phyloP scores from a whole-genome alignment of 805 yeast genomes.

The Deakozyma indianensis region DNA sequence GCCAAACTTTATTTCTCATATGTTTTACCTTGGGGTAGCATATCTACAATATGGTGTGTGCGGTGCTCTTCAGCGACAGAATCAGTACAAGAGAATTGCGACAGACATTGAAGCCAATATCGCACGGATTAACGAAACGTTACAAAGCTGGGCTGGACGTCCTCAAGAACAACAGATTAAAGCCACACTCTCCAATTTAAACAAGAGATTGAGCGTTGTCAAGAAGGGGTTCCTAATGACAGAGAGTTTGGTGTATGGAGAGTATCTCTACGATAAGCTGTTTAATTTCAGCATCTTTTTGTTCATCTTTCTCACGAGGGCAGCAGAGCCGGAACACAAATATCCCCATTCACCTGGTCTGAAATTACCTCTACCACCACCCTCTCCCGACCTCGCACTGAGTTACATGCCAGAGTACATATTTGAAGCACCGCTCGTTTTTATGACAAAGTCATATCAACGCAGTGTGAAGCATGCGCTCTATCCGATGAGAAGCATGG shows the following conservation, averaged over 20 bases:
- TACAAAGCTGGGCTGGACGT: constrained; percentile 16
- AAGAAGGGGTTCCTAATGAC: background rate
- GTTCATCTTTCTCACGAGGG: constrained; percentile 52
- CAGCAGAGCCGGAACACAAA: constrained; percentile 56
- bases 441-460: constrained; percentile 15
- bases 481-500: constrained; percentile 39
- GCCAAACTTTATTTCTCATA: constrained; percentile 79
- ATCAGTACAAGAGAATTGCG: constrained; percentile 35
- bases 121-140: constrained; percentile 29
- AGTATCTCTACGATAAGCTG: constrained; percentile 40
- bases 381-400: constrained; percentile 57
- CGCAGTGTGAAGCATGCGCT: constrained; percentile 25
- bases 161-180: background rate
- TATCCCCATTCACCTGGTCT: constrained; percentile 44
- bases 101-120: constrained; percentile 37
- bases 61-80: constrained; percentile 49
- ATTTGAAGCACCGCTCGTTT: constrained; percentile 68
- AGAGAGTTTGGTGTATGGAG: constrained; percentile 30
- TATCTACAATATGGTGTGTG: constrained; percentile 83
- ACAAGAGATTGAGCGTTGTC: background rate
- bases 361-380: constrained; percentile 37
- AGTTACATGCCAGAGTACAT: constrained; percentile 74
- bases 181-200: constrained; percentile 1
- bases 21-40: constrained; percentile 66
- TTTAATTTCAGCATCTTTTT: constrained; percentile 71